Conservation (phyloP, 2,329 filamentous ascomycete genomes). For the Xylariaceae sp. region DNA sequence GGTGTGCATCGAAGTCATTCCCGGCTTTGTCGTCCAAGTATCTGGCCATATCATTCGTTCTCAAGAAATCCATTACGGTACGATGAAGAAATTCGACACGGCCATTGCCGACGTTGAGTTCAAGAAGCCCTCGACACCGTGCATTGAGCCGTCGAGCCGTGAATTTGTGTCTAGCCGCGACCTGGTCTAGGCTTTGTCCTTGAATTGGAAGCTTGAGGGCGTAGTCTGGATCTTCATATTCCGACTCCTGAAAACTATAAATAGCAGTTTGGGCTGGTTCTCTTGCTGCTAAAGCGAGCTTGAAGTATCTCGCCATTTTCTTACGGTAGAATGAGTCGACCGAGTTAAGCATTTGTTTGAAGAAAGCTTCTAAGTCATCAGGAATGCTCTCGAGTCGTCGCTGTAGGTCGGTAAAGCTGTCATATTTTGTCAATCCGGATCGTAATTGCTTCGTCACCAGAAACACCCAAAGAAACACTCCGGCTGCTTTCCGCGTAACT, state of each 20-base stretch:
- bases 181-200: not conserved
- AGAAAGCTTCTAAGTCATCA: conserved; percentile 4
- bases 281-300: not conserved
- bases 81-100: conserved; percentile 4
- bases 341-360: conserved; percentile 1
- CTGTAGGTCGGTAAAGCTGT: conserved; percentile 4
- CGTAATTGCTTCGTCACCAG: conserved; percentile 1
- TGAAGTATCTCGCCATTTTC: conserved; percentile 4
- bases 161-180: not conserved
- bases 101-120: not conserved
- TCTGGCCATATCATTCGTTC: not conserved
- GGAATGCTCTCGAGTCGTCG: conserved; percentile 1
- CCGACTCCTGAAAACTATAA: not conserved
- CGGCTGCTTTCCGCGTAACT: conserved; percentile 1
- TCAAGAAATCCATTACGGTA: conserved; percentile 1
- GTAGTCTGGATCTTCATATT: not conserved
- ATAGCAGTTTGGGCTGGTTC: not conserved
- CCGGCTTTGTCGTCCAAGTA: too few species aligned
- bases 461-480: conserved; percentile 8
- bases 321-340: conserved; percentile 3
- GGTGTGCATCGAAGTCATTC: too few species aligned
- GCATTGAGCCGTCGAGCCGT: not conserved
- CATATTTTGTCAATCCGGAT: conserved; percentile 2
- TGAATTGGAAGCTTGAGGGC: not conserved
- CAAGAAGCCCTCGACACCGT: conserved; percentile 1